Base-by-base conservation (phyloP, 148 eudicot genomes). In the Vaccinium vitisidaea region DNA sequence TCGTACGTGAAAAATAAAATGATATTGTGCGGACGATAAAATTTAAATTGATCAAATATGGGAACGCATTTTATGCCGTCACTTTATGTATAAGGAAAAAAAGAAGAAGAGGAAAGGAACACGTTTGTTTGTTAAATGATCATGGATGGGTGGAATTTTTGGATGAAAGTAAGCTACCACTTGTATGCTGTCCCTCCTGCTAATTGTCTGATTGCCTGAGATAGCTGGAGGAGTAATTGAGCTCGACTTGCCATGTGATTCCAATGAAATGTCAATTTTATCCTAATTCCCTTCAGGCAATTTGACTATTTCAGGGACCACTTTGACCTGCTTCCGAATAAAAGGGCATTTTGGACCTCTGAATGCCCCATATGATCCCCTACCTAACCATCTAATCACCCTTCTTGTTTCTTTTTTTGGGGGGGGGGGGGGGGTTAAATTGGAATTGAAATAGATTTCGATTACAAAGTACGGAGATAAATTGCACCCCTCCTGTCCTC, bases 241-340 rank as follows among this genome's bases (percentile, higher is more conserved):
- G 70, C 70, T 55, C 58, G 88, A 52, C 48, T 53, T 63, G 46
- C 88, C 67, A 83, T 84, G 80, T 83, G 69, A 70, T 5, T 80
- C 25, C 49, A 21, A 11, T 30, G 80, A 58, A 87, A 50, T 84
- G 69, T 84, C 86, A 71, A 59, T 39, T 73, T 49, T 87, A 43
- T 84, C 86, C 88, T 39, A 55, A 80, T 58, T 74, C 79, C 79
- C 67, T 30, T 75, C 55, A 32, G 52, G 55, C 74, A 53, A 84
- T 58, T 80, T 85, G 86, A 85, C 86, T 25, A 80, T 27, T 25
- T 8, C 25, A 12, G 13, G 83, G 88, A 87, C 86, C 88, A 86
- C 88, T 84, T 87, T 80, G 86, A 75, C 75, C 49, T 16, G 61
- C 18, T 7, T 49, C 27, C 9, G 12, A 10, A 8, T 2, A 23